Conservation (phyloP, 2,329 filamentous ascomycete genomes). For the Seiridium unicorne region DNA sequence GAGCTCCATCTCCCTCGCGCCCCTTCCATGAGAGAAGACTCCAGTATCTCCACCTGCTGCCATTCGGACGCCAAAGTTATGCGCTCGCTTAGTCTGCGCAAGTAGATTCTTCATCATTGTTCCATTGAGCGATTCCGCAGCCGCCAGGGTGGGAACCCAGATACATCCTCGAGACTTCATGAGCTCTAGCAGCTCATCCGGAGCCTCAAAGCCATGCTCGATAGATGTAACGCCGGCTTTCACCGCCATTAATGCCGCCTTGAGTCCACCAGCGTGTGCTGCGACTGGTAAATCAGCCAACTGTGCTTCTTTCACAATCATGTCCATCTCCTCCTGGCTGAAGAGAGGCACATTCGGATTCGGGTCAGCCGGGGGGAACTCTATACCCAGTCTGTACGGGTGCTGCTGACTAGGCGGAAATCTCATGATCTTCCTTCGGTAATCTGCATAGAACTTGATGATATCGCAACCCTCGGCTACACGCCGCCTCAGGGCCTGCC, state of each 20-base stretch:
- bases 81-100: slow-evolving; percentile 40
- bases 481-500: slow-evolving; percentile 43
- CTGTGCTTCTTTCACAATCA: slow-evolving; percentile 45
- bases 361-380: slow-evolving; percentile 33
- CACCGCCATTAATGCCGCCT: slow-evolving; percentile 43
- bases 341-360: slow-evolving; percentile 45
- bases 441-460: slow-evolving; percentile 52
- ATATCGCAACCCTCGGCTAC: slow-evolving; percentile 48
- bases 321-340: slow-evolving; percentile 46
- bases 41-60: slow-evolving; percentile 55
- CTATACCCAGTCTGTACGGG: slow-evolving; percentile 22
- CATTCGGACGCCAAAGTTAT: slow-evolving; percentile 44
- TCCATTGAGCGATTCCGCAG: slow-evolving; percentile 34
- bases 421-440: slow-evolving; percentile 40
- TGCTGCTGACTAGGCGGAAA: slow-evolving; percentile 34
- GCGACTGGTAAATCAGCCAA: slow-evolving; percentile 39
- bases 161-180: slow-evolving; percentile 45
- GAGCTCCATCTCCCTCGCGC: slow-evolving; percentile 52
- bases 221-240: slow-evolving; percentile 44
- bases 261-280: slow-evolving; percentile 39
- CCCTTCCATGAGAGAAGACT: slow-evolving; percentile 51
- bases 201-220: slow-evolving; percentile 42
- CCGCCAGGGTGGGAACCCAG: slow-evolving; percentile 52
- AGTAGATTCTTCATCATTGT: slow-evolving; percentile 29
- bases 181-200: slow-evolving; percentile 37